phyloP scores from a whole-genome alignment of 371 early-diverging fungal species.

The Mortierella sp. region DNA sequence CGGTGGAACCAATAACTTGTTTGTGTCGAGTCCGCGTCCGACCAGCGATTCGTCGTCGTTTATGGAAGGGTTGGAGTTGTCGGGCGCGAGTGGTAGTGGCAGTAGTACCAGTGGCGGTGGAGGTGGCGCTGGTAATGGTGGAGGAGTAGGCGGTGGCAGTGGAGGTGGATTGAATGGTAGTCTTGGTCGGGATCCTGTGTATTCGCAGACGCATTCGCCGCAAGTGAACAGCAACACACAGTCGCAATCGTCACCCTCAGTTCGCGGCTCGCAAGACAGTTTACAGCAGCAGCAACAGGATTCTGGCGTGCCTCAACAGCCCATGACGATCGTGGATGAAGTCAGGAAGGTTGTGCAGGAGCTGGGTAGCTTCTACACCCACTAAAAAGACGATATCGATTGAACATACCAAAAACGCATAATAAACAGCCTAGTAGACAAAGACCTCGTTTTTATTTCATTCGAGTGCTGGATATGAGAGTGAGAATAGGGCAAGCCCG shows the following conservation, averaged over 20 bases:
- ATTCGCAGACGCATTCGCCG: conserved; percentile 45
- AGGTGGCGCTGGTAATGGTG: background rate
- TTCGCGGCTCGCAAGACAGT: conserved; percentile 13
- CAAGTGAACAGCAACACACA: conserved; percentile 9
- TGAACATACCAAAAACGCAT: background rate
- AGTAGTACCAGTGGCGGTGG: background rate
- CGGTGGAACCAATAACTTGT: conserved; percentile 35
- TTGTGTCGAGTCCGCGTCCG: conserved; percentile 48
- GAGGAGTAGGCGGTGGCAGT: background rate
- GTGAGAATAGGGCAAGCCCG: background rate
- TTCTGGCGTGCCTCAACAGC: background rate
- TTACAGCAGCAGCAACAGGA: background rate
- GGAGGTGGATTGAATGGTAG: conserved; percentile 10
- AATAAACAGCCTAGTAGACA: background rate
- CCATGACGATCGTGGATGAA: conserved; percentile 55
- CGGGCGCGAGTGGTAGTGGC: background rate
- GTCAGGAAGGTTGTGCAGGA: conserved; percentile 51
- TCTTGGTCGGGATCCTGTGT: conserved; percentile 13
- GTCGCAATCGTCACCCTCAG: conserved; percentile 13
- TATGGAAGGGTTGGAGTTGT: conserved; percentile 35
- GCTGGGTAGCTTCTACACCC: conserved; percentile 41
- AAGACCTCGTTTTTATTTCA: background rate
- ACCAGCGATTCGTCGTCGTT: conserved; percentile 17
- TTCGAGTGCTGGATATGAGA: background rate
- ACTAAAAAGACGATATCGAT: conserved; percentile 14